Base-by-base conservation (phyloP, 1,284 basidiomycete genomes). In the Ganoderma leucocontextum region DNA sequence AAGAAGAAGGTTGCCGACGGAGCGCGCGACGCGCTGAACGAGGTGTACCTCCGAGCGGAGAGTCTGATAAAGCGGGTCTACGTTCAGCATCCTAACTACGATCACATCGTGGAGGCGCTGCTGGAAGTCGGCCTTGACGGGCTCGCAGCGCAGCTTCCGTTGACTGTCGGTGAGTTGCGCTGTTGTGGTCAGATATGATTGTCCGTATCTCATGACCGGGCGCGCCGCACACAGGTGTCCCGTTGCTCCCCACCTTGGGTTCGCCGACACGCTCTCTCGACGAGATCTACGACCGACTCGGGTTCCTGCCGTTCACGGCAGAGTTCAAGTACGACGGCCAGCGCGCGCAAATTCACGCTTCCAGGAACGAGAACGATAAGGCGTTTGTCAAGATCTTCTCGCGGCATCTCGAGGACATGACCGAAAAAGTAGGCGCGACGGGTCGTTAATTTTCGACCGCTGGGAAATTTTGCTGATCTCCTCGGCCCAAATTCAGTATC, bases 271-370 rank as follows among this genome's bases (percentile, higher is more conserved):
- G 95, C 47, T 96, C 95, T 44, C 82, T 98, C 57, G 87, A 91
- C 63, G 95, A 96, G 74, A 90, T 97, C 52, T 96, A 95, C 75
- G 87, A 89, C 52, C 87, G 91, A 39, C 83, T 96, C 22, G 87
- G 86, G 15, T 82, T 84, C 57, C 80, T 89, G 44, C 87, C 91
- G 2, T 97, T 96, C 94, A 95, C 79, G 89, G 94, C 92, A 2
- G 95, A 97, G 80, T 94, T 90, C n/a, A 97, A 97, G 79, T 95
- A 96, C 78, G 95, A 97, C 70, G 95, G 95, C 5, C 95, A 96
- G 79, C 86, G 95, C 78, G 93, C 89, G 67, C 95, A 97, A 75
- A 94, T 96, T 41, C 95, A 97, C 76, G 86, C 89, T 65, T 77
- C 80, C 77, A 84, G 82, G 79, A 80, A 83, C 70, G 82, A 83